These are phyloP conservation scores for Phytopythium vexans DNA, from an alignment of 352 stramenopile genomes.

Conservation along the genomic window DNA sequence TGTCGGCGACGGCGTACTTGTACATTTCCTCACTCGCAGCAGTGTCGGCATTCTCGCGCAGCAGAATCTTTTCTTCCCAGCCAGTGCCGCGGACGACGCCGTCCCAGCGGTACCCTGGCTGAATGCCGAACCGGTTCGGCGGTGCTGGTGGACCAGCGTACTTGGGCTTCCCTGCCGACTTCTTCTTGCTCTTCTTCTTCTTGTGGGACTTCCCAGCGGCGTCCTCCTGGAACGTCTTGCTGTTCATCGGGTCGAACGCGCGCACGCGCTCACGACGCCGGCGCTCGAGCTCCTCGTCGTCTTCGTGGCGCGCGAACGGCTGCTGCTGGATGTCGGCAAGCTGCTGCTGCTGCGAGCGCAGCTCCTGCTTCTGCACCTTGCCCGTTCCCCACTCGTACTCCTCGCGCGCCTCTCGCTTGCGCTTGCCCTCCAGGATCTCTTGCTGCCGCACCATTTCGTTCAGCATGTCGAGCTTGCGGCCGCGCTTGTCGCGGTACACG, in stretches of 20 bases:
- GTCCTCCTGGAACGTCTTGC: conserved; percentile 71
- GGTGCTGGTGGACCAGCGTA: conserved; percentile 72
- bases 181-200: conserved; percentile 39
- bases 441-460: conserved; percentile 83
- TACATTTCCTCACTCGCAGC: conserved; percentile 74
- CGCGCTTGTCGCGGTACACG: conserved; percentile 82
- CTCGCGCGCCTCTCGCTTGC: conserved; percentile 69
- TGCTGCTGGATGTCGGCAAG: conserved; percentile 61
- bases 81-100: conserved; percentile 95
- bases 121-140: conserved; percentile 88
- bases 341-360: conserved; percentile 48
- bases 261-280: conserved; percentile 54
- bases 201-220: conserved; percentile 25
- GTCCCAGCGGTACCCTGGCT: conserved; percentile 98
- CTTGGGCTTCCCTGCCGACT: conserved; percentile 40
- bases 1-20: conserved; percentile 77
- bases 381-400: conserved; percentile 85
- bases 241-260: conserved; percentile 78
- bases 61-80: conserved; percentile 94
- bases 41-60: conserved; percentile 61
- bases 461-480: conserved; percentile 83
- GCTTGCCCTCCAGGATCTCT: conserved; percentile 73
- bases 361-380: conserved; percentile 75
- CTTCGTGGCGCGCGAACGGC: conserved; percentile 63
- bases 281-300: conserved; percentile 69